Conservation (phyloP, 768 basidiomycete species). For the Podaxis mareebaensis region DNA sequence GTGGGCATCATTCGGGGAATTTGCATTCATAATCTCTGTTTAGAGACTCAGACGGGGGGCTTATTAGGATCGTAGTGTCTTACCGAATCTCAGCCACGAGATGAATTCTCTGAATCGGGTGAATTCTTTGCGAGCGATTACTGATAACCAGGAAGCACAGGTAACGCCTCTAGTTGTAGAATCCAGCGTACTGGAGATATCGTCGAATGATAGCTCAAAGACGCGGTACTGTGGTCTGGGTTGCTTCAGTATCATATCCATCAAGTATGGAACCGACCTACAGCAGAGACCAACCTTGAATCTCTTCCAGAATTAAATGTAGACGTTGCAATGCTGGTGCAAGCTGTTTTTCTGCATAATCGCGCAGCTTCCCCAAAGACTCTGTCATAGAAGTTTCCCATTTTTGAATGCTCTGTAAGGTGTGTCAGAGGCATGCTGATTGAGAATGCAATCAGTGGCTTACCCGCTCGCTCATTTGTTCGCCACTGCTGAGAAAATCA, state of each 20-base stretch:
- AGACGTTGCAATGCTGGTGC: conserved; percentile 77
- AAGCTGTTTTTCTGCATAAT: conserved; percentile 68
- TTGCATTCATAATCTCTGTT: conserved; percentile 51
- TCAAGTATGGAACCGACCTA: conserved; percentile 31
- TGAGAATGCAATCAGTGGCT: conserved; percentile 20
- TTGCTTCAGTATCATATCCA: background rate
- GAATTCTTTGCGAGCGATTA: conserved; percentile 65
- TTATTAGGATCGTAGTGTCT: conserved; percentile 20
- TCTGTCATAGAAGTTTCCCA: conserved; percentile 80
- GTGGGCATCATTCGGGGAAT: conserved; percentile 51
- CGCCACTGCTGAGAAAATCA: conserved; percentile 77
- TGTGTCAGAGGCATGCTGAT: conserved; percentile 21
- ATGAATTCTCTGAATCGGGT: conserved; percentile 79
- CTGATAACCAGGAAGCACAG: conserved; percentile 67
- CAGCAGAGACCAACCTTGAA: conserved; percentile 78
- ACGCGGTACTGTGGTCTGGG: conserved; percentile 44
- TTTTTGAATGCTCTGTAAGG: conserved; percentile 68
- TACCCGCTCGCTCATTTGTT: conserved; percentile 83
- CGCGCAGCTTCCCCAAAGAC: conserved; percentile 69
- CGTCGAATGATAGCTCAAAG: conserved; percentile 55
- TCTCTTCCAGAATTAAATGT: conserved; percentile 74
- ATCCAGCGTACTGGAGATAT: conserved; percentile 53
- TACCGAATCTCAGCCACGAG: conserved; percentile 75
- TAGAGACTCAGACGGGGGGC: conserved; percentile 13
- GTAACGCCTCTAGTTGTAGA: conserved; percentile 59